Base-by-base conservation (phyloP, 176 grass and related monocot species). In the Cenchrus americanus region DNA sequence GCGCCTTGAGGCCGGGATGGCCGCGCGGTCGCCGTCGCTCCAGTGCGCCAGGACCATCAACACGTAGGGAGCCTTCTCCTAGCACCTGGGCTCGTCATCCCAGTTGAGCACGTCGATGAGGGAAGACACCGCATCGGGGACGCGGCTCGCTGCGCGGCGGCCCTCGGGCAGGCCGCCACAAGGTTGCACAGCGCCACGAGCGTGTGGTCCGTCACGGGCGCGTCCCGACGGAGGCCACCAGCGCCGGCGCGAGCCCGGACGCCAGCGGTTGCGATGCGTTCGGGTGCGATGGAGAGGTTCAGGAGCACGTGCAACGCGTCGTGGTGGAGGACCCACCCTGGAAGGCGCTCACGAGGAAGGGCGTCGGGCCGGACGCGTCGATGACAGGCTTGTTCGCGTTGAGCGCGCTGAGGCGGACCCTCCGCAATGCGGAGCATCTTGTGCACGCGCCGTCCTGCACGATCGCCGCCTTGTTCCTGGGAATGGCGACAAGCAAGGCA, bases 21-120 rank as follows among this genome's bases (percentile, higher is more conserved):
- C 88, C 8, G 78, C 51, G 12, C 96, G 89, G 81, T 94, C 93
- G 22, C 54, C 34, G 77, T 80, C 50, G 42, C 87, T 87, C 49
- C 92, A 92, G 89, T 99, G 91, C 30, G 93, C 96, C 77, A 99
- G 94, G 15, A 99, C 86, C 96, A 99, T 99, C 4, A 99, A 91
- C 43, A 99, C 46, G 82, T 99, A 96, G 14, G 89, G 86, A 0
- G 91, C 88, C 84, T 99, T 96, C 85, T 99, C 96, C 91, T 99
- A 91, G 86, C 96, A 99, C 0, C 80, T 86, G 2, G 87, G 77
- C 48, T 92, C 89, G 73, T 96, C 96, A 7, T 1, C 34, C 34
- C 34, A 37, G 34, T 37, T 37, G 34, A 37, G 34, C 34, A 37
- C 4, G 34, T 37, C 96, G 4, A 94, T 88, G 26, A 99, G 82